phyloP scores from a whole-genome alignment of 2,329 filamentous ascomycete species.

The Arthroderma uncinatum region DNA sequence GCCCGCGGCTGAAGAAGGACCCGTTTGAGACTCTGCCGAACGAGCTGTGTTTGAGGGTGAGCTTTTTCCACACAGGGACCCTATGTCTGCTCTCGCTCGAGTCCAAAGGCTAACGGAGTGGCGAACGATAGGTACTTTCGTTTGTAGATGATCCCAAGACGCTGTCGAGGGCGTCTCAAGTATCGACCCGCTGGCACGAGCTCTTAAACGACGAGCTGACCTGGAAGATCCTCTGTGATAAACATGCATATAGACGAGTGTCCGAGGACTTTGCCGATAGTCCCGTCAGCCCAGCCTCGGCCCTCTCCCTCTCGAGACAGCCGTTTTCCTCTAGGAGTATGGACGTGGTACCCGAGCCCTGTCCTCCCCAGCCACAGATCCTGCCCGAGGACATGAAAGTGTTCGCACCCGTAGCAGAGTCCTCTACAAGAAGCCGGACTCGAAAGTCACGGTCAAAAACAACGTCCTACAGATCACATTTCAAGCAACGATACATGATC shows the following conservation, averaged over 20 bases:
- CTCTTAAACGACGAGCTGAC: slow-evolving; percentile 92
- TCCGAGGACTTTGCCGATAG: slow-evolving; percentile 37
- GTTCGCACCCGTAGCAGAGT: not conserved
- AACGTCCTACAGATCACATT: slow-evolving; percentile 86
- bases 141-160: slow-evolving; percentile 97
- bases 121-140: slow-evolving; percentile 68
- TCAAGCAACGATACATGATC: slow-evolving; percentile 94
- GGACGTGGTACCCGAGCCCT: not conserved
- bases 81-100: too few species aligned
- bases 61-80: slow-evolving; percentile 28
- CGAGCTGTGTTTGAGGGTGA: slow-evolving; percentile 78
- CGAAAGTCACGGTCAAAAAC: slow-evolving; percentile 49
- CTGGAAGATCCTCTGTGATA: slow-evolving; percentile 94
- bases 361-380: not conserved
- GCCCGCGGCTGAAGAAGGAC: slow-evolving; percentile 87
- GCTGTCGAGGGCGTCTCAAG: slow-evolving; percentile 82
- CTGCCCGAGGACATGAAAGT: not conserved
- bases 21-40: slow-evolving; percentile 86
- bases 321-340: not conserved
- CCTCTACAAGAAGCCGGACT: not conserved
- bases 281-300: slow-evolving; percentile 40
- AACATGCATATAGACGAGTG: slow-evolving; percentile 68
- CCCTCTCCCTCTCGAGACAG: not conserved
- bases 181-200: slow-evolving; percentile 90
- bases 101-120: too few species aligned